Conservation (phyloP, 73 alveolate species). For the Paramecium biaurelia region DNA sequence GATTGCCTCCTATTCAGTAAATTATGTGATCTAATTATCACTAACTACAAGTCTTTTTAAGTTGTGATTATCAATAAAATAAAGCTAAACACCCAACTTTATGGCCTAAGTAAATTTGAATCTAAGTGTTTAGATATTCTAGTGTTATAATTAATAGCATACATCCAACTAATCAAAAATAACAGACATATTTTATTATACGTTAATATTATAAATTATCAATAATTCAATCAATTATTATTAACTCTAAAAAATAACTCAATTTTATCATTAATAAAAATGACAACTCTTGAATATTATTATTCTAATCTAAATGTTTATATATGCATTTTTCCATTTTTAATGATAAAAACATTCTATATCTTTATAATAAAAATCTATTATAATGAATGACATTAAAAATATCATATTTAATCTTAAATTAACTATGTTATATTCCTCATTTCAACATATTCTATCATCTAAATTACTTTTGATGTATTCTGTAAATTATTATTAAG, state of each 20-base stretch:
- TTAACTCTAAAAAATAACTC: background rate
- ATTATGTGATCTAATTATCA: background rate
- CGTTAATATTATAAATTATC: background rate
- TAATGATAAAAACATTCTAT: no score
- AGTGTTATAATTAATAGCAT: background rate
- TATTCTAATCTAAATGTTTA: no score
- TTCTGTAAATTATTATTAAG: background rate
- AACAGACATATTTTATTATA: conserved; percentile 23
- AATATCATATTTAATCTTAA: no score
- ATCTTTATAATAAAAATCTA: no score
- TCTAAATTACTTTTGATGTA: no score
- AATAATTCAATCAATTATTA: background rate
- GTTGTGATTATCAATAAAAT: background rate
- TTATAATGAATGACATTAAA: no score
- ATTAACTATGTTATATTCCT: no score
- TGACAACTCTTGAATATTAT: background rate
- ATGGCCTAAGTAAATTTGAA: background rate
- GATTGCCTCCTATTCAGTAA: background rate
- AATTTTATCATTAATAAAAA: background rate
- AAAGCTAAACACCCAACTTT: background rate
- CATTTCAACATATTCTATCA: no score
- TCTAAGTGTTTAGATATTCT: background rate
- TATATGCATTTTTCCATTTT: background rate
- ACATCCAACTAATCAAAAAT: background rate
- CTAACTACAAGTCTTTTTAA: background rate